A percentile compares a stretch with the other conserved stretches of the same genome.
Conservation (phyloP, 2,329 filamentous ascomycete genomes). For the Proliferodiscus dingleyae region DNA sequence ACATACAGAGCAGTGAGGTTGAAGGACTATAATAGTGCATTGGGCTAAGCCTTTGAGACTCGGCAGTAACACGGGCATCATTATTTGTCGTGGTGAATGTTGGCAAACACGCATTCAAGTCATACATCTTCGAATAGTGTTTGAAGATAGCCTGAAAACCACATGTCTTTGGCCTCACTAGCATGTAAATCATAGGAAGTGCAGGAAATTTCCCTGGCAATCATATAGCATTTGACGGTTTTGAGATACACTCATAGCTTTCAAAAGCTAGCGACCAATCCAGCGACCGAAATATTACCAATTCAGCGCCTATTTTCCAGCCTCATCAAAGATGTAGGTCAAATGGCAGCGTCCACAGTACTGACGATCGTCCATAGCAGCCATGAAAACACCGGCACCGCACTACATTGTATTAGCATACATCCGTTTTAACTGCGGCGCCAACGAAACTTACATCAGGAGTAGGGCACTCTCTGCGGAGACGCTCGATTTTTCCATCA, state of each 20-base stretch:
- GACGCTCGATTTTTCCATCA: constrained; percentile 99
- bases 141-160: no score
- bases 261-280: constrained; percentile 13
- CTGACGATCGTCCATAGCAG: constrained; percentile 99
- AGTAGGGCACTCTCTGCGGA: constrained; percentile 93
- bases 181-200: background rate
- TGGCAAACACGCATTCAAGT: no score
- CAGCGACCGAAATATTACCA: constrained; percentile 7
- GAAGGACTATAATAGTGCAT: no score
- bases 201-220: background rate
- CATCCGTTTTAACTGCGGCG: background rate
- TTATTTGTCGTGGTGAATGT: no score
- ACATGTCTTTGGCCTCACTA: no score
- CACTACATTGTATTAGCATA: constrained; percentile 58
- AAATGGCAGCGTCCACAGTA: constrained; percentile 61
- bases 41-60: no score
- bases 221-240: constrained; percentile 16
- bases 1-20: no score
- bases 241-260: constrained; percentile 15
- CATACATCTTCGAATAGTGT: no score
- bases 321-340: constrained; percentile 68
- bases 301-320: constrained; percentile 26
- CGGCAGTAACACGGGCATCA: no score
- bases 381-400: constrained; percentile 99
- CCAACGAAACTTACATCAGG: constrained; percentile 63